These are phyloP conservation scores for Nematocida homosporus DNA, from an alignment of 371 early-diverging fungal genomes.

Conservation along the genomic window DNA sequence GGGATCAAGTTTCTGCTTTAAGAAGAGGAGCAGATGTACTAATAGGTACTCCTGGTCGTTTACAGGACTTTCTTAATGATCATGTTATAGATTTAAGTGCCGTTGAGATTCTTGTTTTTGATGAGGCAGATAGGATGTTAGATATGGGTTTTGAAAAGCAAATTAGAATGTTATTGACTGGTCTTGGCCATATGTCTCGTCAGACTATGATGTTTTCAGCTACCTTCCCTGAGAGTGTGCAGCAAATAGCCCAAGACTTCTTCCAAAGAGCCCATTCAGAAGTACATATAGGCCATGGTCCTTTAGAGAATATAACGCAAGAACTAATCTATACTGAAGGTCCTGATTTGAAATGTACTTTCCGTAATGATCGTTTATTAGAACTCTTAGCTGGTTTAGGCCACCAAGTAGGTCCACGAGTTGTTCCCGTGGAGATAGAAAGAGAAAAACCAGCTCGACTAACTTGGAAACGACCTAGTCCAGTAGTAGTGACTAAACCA, in stretches of 20 bases:
- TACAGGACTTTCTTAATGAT: constrained; percentile 14
- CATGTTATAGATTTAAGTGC: constrained; percentile 70
- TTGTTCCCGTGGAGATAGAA: background rate
- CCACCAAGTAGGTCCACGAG: background rate
- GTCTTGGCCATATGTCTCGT: constrained; percentile 17
- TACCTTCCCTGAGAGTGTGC: constrained; percentile 41
- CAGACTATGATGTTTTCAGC: constrained; percentile 61
- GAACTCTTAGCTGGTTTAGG: constrained; percentile 19
- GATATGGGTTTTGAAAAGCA: constrained; percentile 89
- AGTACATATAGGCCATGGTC: constrained; percentile 67
- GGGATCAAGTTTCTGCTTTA: constrained; percentile 80
- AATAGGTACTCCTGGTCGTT: constrained; percentile 69
- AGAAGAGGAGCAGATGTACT: constrained; percentile 72
- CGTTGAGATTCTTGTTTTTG: constrained; percentile 85
- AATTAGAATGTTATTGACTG: constrained; percentile 69
- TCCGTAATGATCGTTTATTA: constrained; percentile 28
- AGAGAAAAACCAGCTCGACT: background rate
- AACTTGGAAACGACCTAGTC: background rate
- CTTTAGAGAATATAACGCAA: constrained; percentile 83
- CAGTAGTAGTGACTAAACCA: background rate
- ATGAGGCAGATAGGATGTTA: constrained; percentile 95
- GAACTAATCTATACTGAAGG: constrained; percentile 69
- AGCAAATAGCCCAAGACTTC: constrained; percentile 68
- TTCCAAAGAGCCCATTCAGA: constrained; percentile 46
- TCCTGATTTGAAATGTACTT: background rate